These are phyloP conservation scores for Suhomyces tanzawaensis DNA, from an alignment of 805 yeast species.

Conservation along the genomic window DNA sequence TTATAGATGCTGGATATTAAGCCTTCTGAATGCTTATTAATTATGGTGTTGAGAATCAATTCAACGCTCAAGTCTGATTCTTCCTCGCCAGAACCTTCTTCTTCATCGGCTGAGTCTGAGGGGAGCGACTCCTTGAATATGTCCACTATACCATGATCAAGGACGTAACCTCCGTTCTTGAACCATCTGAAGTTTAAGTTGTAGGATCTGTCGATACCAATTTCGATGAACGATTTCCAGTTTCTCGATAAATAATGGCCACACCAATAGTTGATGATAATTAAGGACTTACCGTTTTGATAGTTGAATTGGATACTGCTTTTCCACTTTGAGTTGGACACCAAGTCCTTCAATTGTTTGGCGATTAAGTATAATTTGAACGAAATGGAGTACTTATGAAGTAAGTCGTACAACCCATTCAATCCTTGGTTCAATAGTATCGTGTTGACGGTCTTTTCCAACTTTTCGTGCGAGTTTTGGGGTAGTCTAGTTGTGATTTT, in stretches of 20 bases:
- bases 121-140: constrained; percentile 1
- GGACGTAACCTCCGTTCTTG: constrained; percentile 48
- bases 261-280: constrained; percentile 64
- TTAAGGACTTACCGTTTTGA: constrained; percentile 50
- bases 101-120: constrained; percentile 22
- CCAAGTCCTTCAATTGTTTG: constrained; percentile 50
- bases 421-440: constrained; percentile 48
- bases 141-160: constrained; percentile 20
- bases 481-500: constrained; percentile 31
- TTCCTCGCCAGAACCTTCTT: constrained; percentile 5
- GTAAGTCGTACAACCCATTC: constrained; percentile 50
- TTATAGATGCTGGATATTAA: constrained; percentile 26
- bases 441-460: constrained; percentile 58
- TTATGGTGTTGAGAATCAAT: constrained; percentile 31
- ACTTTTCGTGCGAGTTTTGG: constrained; percentile 28
- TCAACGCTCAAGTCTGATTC: constrained; percentile 35
- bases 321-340: constrained; percentile 51
- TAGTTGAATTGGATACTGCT: constrained; percentile 58
- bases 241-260: constrained; percentile 42
- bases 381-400: constrained; percentile 60
- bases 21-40: constrained; percentile 38
- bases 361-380: constrained; percentile 62
- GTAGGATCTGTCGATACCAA: constrained; percentile 52
- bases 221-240: constrained; percentile 55
- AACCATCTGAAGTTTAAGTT: constrained; percentile 60